Base-by-base conservation (phyloP, 768 basidiomycete species). In the Tricholoma sp. region DNA sequence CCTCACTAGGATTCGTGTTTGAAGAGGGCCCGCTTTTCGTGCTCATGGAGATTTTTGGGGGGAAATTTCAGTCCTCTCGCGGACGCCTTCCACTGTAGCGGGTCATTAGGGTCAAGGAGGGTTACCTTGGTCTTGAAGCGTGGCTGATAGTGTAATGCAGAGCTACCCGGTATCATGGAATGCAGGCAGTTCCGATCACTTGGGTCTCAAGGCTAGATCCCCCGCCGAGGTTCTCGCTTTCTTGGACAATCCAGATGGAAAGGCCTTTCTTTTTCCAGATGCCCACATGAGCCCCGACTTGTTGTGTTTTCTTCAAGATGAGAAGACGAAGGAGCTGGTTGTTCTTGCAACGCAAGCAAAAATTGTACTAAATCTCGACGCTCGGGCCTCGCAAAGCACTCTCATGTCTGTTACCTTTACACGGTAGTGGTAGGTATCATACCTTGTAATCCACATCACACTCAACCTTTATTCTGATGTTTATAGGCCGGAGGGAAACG, bases 241-340 rank as follows among this genome's bases (percentile, higher is more conserved):
- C 50, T 21, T 52, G 1, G 6, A 55, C 29, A 35, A 59, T 55
- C 58, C 58, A 12, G 41, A 39, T 31, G 58, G 58, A 54, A 59
- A 59, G 50, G 16, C 1, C 9, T 52, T 52, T 11, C 50, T 52
- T 35, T 59, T 62, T 52, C 55, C 61, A 0, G 61, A 62, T 57
- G 27, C 14, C 11, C 56, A 59, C 46, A 62, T 62, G 59, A 59
- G 61, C 18, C 59, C 61, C 47, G 59, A 62, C 39, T 49, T 62
- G 16, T 39, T 45, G 51, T 62, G 57, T 47, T 59, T 62, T 55
- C 39, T 62, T 35, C 58, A 59, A 57, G 61, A 57, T 50, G 58
- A 52, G 55, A 46, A 50, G 51, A 61, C 51, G n/a, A 39, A 57
- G 50, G 61, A 61, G 46, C 49, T 61, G 39, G 59, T 61, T 57